Percentiles rank a stretch among this genome's conserved stretches.
These are phyloP conservation scores for Chondrostereum purpureum DNA, from an alignment of 1,284 basidiomycete genomes.

Conservation along the genomic window DNA sequence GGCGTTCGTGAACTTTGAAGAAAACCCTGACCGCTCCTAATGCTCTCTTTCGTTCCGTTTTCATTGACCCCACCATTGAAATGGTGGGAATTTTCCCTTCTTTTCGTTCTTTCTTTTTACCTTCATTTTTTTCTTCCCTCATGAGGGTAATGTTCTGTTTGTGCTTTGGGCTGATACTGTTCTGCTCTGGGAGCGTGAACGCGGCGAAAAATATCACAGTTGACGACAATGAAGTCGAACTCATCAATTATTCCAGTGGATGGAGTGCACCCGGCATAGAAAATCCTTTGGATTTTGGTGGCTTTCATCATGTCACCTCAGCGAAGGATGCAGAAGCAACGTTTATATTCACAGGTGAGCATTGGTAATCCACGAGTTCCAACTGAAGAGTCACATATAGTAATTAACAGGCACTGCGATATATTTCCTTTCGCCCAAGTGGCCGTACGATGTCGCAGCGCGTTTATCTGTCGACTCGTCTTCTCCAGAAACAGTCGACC, in stretches of 20 bases:
- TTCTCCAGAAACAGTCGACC: neutral
- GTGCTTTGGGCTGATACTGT: neutral
- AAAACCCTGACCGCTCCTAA: too few species aligned
- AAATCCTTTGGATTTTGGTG: neutral
- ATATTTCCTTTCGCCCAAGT: conserved; percentile 4
- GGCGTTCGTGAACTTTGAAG: too few species aligned
- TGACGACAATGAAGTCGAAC: neutral
- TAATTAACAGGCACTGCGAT: neutral
- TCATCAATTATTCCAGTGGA: neutral
- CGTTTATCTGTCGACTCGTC: neutral
- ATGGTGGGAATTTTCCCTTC: conserved; percentile 4
- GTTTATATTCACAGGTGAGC: neutral
- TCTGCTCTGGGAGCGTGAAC: neutral
- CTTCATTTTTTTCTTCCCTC: neutral
- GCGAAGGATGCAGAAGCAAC: neutral
- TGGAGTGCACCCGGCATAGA: neutral
- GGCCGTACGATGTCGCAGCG: neutral
- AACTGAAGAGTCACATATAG: too few species aligned
- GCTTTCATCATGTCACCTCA: neutral
- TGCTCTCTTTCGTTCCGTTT: neutral
- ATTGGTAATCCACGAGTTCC: neutral
- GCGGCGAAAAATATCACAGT: neutral
- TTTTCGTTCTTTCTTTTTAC: neutral
- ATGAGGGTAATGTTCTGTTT: neutral
- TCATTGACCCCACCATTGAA: neutral